phyloP scores from a whole-genome alignment of 768 basidiomycete genomes.

The Kwoniella sp. region DNA sequence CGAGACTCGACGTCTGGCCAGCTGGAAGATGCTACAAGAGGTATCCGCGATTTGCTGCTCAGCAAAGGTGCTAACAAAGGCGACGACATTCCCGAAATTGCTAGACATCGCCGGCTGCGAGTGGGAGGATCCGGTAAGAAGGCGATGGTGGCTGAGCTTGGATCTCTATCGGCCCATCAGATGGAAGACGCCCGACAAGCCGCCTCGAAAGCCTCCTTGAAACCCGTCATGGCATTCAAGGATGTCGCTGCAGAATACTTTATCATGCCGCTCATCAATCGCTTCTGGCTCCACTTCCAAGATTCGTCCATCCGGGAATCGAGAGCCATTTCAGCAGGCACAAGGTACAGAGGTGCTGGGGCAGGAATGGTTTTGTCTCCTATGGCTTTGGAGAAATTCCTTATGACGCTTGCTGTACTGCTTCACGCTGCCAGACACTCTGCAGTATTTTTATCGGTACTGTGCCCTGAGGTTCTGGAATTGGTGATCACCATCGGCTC shows the following conservation, averaged over 20 bases:
- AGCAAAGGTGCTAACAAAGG: slow-evolving; percentile 65
- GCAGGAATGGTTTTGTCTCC: slow-evolving; percentile 81
- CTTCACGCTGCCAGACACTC: slow-evolving; percentile 81
- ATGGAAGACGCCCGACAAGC: slow-evolving; percentile 5
- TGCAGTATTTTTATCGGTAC: slow-evolving; percentile 73
- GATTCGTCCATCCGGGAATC: slow-evolving; percentile 78
- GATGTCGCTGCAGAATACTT: slow-evolving; percentile 84
- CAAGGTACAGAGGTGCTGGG: slow-evolving; percentile 68
- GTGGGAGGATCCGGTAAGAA: slow-evolving; percentile 57
- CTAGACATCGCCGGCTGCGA: slow-evolving; percentile 74
- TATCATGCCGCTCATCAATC: slow-evolving; percentile 82
- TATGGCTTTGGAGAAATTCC: slow-evolving; percentile 71
- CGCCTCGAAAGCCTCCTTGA: neutral
- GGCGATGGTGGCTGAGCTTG: slow-evolving; percentile 36
- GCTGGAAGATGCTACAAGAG: slow-evolving; percentile 67
- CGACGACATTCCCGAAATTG: slow-evolving; percentile 65
- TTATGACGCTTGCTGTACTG: slow-evolving; percentile 75
- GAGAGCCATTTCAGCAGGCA: slow-evolving; percentile 58
- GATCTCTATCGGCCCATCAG: slow-evolving; percentile 30
- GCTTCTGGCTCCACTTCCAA: slow-evolving; percentile 92
- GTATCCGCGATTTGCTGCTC: slow-evolving; percentile 67
- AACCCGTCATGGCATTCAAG: slow-evolving; percentile 56
- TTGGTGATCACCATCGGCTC: slow-evolving; percentile 75
- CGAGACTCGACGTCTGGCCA: slow-evolving; percentile 25
- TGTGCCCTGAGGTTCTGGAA: slow-evolving; percentile 81